phyloP scores from a whole-genome alignment of 2,329 filamentous ascomycete species.

The Orbilia quercus region DNA sequence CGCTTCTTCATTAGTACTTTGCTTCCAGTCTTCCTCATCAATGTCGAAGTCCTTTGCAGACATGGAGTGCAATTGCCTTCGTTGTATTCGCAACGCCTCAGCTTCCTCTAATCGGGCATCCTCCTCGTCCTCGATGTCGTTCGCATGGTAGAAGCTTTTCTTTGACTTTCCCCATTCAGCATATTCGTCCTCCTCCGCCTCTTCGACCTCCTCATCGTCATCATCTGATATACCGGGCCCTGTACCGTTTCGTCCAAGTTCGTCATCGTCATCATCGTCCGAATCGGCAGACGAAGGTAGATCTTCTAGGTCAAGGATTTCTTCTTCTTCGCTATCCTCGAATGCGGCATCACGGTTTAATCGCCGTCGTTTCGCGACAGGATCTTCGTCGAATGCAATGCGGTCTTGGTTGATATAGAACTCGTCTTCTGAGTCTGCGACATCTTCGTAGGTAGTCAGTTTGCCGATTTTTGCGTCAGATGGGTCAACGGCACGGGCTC shows the following conservation, averaged over 20 bases:
- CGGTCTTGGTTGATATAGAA: constrained; percentile 89
- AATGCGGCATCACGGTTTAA: constrained; percentile 64
- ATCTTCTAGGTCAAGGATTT: constrained; percentile 55
- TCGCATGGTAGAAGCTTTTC: constrained; percentile 92
- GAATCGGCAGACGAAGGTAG: constrained; percentile 58
- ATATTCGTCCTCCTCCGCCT: constrained; percentile 70
- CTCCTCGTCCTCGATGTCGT: constrained; percentile 76
- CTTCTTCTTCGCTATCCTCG: constrained; percentile 60
- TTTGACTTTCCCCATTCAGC: constrained; percentile 88
- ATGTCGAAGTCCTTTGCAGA: constrained; percentile 92
- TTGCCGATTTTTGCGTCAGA: constrained; percentile 72
- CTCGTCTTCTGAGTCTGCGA: constrained; percentile 93
- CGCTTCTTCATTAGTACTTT: constrained; percentile 65
- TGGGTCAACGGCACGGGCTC: constrained; percentile 69
- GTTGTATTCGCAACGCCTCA: constrained; percentile 86
- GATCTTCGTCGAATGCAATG: constrained; percentile 82
- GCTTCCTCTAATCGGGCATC: constrained; percentile 90
- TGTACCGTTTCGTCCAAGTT: constrained; percentile 64
- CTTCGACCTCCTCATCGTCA: constrained; percentile 67
- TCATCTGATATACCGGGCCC: constrained; percentile 43
- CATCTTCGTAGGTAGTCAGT: constrained; percentile 70
- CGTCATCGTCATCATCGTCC: constrained; percentile 63
- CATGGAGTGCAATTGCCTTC: constrained; percentile 91
- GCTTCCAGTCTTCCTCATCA: constrained; percentile 85
- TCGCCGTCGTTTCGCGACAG: constrained; percentile 80